Evolutionary conservation across 2,329 filamentous ascomycete species (phyloP), one percentile per base, ranked within the genome.

Genomic region (Cladosporium sp.): DNA sequence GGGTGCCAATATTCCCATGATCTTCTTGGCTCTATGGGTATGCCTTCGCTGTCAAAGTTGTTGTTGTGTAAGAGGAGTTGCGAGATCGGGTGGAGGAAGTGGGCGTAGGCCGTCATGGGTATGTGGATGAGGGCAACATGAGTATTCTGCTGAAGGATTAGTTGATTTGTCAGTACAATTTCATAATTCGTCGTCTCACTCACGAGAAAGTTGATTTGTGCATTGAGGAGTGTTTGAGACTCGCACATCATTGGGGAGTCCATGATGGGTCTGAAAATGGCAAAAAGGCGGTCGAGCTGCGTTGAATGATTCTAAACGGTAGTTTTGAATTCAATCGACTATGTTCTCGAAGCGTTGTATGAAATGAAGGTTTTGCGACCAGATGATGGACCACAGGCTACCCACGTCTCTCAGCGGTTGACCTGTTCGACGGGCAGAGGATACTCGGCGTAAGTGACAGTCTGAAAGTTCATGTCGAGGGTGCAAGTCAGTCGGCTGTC

Each of bases 41-140:
- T 56, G 40, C 70, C 70, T 37, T 71, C 68, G 48, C 68, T 66
- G 38, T 71, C 63, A 45, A 67, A 78, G 55, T 45, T 41, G 15
- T 53, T 52, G 37, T 64, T 61, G 37, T 66, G 62, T 2, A 90
- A 89, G 40, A 97, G 79, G 34, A 96, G 79, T 59, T 85, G 84
- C n/a, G 96, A 76, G 57, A 97, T 91, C 2, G 91, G 85, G 64
- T 95, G 89, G 13, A 96, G 73, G 60, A 96, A 89, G 56, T 78
- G 80, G 4, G 85, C 76, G 69, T 96, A 84, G 42, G 93, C 78
- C 49, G 84, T 76, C 54, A 95, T 74, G 1, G 92, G 91, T 52
- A 97, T 91, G 68, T 96, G 91, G 63, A 97, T 89, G 54, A 99
- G 78, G 62, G 85, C 89, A 61, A 96, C 83, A 56, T 84, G 85